A percentile compares a stretch with the other conserved stretches of the same genome.
Evolutionary conservation across 2,329 filamentous ascomycete species (phyloP).

Genomic region (Epichloe typhina): DNA sequence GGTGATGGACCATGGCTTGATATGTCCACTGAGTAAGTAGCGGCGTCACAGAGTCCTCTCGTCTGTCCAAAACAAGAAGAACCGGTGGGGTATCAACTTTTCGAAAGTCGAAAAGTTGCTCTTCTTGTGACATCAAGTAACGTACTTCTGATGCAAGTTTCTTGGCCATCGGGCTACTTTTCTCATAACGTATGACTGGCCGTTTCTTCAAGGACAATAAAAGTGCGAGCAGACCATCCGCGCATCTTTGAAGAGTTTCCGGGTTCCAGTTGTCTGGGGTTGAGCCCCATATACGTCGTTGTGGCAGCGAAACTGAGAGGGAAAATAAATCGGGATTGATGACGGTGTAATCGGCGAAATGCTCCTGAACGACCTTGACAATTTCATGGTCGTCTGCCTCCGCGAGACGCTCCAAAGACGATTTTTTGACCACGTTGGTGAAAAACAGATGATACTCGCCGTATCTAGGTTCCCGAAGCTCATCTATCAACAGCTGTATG

Average conservation of each 20-base stretch:
- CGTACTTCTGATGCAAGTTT: slow-evolving; percentile 88
- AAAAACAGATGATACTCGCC: slow-evolving; percentile 97
- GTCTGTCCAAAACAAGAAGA: slow-evolving; percentile 74
- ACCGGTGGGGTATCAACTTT: slow-evolving; percentile 92
- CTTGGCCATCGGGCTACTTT: slow-evolving; percentile 77
- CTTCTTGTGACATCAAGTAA: slow-evolving; percentile 89
- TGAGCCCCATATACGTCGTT: slow-evolving; percentile 66
- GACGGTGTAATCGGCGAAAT: slow-evolving; percentile 91
- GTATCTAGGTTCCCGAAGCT: slow-evolving; percentile 90
- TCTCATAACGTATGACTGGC: slow-evolving; percentile 84
- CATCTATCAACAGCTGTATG: slow-evolving; percentile 87
- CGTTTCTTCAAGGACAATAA: slow-evolving; percentile 91
- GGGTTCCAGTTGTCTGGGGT: slow-evolving; percentile 82
- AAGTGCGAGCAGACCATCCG: slow-evolving; percentile 75
- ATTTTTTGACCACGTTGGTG: slow-evolving; percentile 98
- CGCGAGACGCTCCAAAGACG: slow-evolving; percentile 79
- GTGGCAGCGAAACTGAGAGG: slow-evolving; percentile 57
- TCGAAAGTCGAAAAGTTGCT: slow-evolving; percentile 91
- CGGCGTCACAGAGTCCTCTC: slow-evolving; percentile 90
- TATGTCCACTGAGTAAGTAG: slow-evolving; percentile 97
- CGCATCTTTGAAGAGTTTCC: slow-evolving; percentile 72
- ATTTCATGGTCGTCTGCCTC: slow-evolving; percentile 98
- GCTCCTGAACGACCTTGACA: slow-evolving; percentile 84
- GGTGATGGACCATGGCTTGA: slow-evolving; percentile 98
- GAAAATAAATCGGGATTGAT: slow-evolving; percentile 91